Conservation (phyloP, 2,329 filamentous ascomycete species). For the Ustilaginoidea virens region DNA sequence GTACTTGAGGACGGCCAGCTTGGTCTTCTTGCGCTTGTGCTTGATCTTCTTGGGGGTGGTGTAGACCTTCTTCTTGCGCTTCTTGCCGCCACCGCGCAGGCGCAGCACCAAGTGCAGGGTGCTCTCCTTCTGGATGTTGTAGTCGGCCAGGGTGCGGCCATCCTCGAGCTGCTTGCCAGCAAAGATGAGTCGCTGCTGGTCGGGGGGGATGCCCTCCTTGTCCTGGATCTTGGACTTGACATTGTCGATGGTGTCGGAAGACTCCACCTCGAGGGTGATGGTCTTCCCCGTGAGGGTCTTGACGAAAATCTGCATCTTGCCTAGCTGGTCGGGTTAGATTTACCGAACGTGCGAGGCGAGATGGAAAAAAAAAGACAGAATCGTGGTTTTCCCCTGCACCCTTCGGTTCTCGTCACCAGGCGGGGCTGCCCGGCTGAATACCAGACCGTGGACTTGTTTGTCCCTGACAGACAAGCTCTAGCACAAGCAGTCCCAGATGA, state of each 20-base stretch:
- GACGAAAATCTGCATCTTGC: conserved; percentile 66
- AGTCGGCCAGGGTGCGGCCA: conserved; percentile 95
- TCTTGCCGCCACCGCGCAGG: conserved; percentile 97
- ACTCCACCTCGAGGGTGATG: conserved; percentile 99
- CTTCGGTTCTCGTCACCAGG: too few species aligned
- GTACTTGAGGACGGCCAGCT: conserved; percentile 99
- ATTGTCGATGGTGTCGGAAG: conserved; percentile 99
- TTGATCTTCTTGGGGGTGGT: conserved; percentile 99
- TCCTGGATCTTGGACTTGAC: conserved; percentile 98
- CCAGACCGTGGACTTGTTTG: too few species aligned
- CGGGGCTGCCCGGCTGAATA: too few species aligned
- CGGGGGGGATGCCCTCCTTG: conserved; percentile 98
- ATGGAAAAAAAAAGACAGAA: too few species aligned
- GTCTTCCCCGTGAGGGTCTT: conserved; percentile 97
- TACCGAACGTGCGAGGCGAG: too few species aligned
- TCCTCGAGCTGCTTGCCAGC: conserved; percentile 99
- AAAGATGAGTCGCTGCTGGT: conserved; percentile 99
- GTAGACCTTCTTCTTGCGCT: conserved; percentile 99
- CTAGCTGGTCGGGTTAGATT: conserved; percentile 31
- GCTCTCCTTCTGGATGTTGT: conserved; percentile 99
- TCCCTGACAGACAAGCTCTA: too few species aligned
- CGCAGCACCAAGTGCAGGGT: conserved; percentile 96
- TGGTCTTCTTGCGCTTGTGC: conserved; percentile 99
- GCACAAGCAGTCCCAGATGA: too few species aligned
- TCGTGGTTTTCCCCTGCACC: too few species aligned